These are phyloP conservation scores for Acanthamoeba triangularis DNA, from an alignment of 208 protist species.

Conservation along the genomic window DNA sequence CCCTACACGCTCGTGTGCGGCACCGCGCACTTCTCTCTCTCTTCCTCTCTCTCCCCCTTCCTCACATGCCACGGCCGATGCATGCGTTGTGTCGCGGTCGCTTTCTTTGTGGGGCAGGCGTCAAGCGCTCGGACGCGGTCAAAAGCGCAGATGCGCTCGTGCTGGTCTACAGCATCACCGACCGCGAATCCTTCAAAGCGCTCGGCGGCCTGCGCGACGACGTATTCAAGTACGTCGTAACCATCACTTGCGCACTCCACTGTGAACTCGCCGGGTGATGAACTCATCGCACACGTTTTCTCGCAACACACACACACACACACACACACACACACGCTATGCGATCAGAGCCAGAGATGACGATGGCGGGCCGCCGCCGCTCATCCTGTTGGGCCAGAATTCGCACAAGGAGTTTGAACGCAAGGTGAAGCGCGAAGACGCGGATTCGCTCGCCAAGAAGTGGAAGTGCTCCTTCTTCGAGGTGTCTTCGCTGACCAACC, in stretches of 20 bases:
- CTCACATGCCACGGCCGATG: background rate
- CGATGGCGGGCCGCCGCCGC: background rate
- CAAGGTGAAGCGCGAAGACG: conserved; percentile 21
- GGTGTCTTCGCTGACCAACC: conserved; percentile 11
- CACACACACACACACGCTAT: background rate
- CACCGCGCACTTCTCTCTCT: background rate
- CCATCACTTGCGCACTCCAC: background rate
- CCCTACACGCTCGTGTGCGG: background rate
- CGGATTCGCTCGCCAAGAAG: conserved; percentile 33
- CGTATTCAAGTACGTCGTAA: background rate
- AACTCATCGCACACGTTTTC: background rate
- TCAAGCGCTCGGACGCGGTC: background rate
- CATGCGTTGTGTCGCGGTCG: background rate
- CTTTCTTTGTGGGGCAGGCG: background rate
- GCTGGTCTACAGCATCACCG: conserved; percentile 12
- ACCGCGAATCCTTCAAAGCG: background rate
- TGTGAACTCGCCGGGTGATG: too few species aligned
- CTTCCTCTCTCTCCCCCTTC: background rate
- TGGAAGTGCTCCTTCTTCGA: conserved; percentile 62
- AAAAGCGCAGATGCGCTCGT: background rate
- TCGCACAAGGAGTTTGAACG: conserved; percentile 26
- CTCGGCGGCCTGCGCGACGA: background rate
- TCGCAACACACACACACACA: background rate
- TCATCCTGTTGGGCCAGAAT: background rate
- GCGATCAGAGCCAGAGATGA: background rate